Conservation (phyloP, 2,329 filamentous ascomycete genomes). For the Penicillium janthinellum region DNA sequence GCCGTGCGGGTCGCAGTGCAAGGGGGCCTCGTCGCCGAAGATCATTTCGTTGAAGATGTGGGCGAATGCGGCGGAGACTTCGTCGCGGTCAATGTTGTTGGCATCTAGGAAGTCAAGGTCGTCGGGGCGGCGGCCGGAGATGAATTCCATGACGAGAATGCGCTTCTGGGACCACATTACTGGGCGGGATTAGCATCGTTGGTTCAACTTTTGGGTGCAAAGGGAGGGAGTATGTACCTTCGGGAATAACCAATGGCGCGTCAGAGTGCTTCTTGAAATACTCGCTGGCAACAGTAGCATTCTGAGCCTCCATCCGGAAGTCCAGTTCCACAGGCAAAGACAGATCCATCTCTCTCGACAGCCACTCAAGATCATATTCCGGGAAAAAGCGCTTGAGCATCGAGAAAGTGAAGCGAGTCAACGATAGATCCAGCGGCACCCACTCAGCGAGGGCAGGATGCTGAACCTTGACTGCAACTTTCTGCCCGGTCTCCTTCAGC, state of each 20-base stretch:
- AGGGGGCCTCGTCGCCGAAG: slow-evolving; percentile 80
- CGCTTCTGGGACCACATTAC: slow-evolving; percentile 87
- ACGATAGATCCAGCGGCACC: slow-evolving; percentile 80
- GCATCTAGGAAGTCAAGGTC: slow-evolving; percentile 84
- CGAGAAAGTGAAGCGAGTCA: slow-evolving; percentile 87
- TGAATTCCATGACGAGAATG: slow-evolving; percentile 93
- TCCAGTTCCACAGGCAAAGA: slow-evolving; percentile 91
- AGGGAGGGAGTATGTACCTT: slow-evolving; percentile 43
- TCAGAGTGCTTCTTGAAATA: slow-evolving; percentile 76
- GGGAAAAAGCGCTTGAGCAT: slow-evolving; percentile 92
- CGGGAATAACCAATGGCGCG: slow-evolving; percentile 83
- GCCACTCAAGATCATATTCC: slow-evolving; percentile 95
- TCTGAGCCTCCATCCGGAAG: slow-evolving; percentile 81
- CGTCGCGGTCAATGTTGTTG: slow-evolving; percentile 87
- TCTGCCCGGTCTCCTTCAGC: slow-evolving; percentile 76
- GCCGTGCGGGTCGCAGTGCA: slow-evolving; percentile 96
- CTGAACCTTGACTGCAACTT: slow-evolving; percentile 95
- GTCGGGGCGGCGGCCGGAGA: slow-evolving; percentile 83
- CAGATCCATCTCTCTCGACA: slow-evolving; percentile 87
- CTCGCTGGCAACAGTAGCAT: slow-evolving; percentile 75
- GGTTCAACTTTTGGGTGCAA: neutral
- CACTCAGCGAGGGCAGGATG: slow-evolving; percentile 88
- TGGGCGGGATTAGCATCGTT: slow-evolving; percentile 25
- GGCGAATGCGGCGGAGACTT: slow-evolving; percentile 87
- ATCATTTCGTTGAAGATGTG: slow-evolving; percentile 99